Base-by-base conservation (phyloP, 2,329 filamentous ascomycete species). In the Alternaria metachromatica region DNA sequence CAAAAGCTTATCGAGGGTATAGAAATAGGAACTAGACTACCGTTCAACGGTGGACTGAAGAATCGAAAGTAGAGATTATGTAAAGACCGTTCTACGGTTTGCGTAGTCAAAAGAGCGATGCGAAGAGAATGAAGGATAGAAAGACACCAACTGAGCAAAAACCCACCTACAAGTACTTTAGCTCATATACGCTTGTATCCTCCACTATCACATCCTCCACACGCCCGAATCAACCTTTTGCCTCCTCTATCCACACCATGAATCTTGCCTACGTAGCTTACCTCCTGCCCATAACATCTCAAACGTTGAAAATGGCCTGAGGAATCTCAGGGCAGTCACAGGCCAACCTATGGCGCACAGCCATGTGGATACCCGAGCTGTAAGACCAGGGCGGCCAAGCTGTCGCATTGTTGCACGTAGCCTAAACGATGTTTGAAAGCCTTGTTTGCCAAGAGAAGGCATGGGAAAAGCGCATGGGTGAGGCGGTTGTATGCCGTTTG, bases 51-150 rank as follows among this genome's bases (percentile, higher is more conserved):
- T 44, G 1, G 12, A 33, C 25, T 41, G 25, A 48, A 56, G 57
- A 62, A 50, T 50, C 55, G 54, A 58, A 54, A 66, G 58, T 64
- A 66, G 23, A 43, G 60, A 72, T 69, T 62, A 68, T 53, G 57
- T 67, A 66, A 72, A 67, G 59, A 65, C 70, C 65, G 72, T 58
- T 75, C 72, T 68, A 74, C 71, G 67, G 71, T 51, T 63, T 63
- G 64, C 58, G 49, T 63, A 68, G 66, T 64, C 25, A 37, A 48
- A 56, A 53, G 70, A 75, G 53, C 51, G 68, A 69, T 65, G 21
- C 25, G 46, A 60, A 64, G 62, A 59, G 62, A 65, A 62, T 51
- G 55, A 55, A 61, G 55, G 41, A 56, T 21, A 12, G 15, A 20
- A 54, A 58, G 43, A 37, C 50, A 56, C 46, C 21, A 21, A 45